phyloP scores from a whole-genome alignment of 305 asterid species.

The Lippia alba region DNA sequence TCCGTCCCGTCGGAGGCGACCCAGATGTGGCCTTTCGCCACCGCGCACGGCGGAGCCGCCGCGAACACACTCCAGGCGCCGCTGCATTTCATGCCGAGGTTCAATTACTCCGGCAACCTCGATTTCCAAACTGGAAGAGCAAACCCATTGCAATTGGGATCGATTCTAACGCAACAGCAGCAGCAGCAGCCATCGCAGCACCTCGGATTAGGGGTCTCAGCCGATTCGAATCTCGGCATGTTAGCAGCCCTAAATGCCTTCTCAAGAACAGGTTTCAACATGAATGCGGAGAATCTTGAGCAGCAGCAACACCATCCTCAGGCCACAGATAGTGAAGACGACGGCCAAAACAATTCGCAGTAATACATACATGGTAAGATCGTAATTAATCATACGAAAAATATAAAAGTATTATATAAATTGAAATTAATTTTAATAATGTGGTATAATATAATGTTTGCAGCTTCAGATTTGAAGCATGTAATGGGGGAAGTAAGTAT shows the following conservation, averaged over 20 bases:
- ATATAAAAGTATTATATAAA: neutral
- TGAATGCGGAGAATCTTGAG: constrained; percentile 65
- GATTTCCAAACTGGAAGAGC: constrained; percentile 61
- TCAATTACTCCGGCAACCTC: constrained; percentile 56
- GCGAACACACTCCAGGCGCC: constrained; percentile 62
- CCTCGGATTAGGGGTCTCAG: constrained; percentile 61
- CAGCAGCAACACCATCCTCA: constrained; percentile 50
- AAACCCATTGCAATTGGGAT: constrained; percentile 58
- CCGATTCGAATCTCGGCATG: constrained; percentile 75
- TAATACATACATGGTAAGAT: constrained; percentile 29
- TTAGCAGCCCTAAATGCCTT: constrained; percentile 67
- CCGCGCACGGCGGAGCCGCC: constrained; percentile 40
- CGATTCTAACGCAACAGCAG: constrained; percentile 55
- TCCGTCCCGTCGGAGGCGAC: constrained; percentile 46
- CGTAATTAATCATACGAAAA: neutral
- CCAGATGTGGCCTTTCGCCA: constrained; percentile 73
- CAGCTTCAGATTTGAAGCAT: constrained; percentile 39
- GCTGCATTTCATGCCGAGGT: constrained; percentile 68
- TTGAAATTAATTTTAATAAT: neutral
- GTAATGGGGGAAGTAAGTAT: constrained; percentile 32
- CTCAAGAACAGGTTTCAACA: constrained; percentile 59
- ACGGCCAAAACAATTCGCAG: constrained; percentile 62
- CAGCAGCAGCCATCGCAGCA: constrained; percentile 50
- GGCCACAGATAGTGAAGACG: constrained; percentile 62
- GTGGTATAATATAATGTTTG: constrained; percentile 2